These are phyloP conservation scores for Tricholoma furcatifolium DNA, from an alignment of 768 basidiomycete genomes.

Conservation along the genomic window DNA sequence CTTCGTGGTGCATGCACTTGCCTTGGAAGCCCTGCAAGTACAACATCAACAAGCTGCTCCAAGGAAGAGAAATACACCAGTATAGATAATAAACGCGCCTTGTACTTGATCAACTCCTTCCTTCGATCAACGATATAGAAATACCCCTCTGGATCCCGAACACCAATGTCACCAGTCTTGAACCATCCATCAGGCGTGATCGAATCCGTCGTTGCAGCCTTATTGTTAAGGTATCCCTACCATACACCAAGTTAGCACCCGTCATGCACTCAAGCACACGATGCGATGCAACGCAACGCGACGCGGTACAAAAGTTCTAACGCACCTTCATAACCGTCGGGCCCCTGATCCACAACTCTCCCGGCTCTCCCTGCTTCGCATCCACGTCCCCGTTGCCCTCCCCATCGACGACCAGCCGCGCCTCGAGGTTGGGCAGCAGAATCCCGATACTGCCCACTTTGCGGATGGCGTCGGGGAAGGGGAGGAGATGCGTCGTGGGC, in stretches of 20 bases:
- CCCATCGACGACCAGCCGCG: slow-evolving; percentile 65
- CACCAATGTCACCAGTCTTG: slow-evolving; percentile 84
- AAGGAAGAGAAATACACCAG: not conserved
- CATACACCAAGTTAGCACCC: not conserved
- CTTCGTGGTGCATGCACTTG: slow-evolving; percentile 19
- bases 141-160: slow-evolving; percentile 65
- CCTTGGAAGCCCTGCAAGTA: slow-evolving; percentile 70
- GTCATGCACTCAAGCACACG: not conserved
- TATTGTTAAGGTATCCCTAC: slow-evolving; percentile 77
- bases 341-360: slow-evolving; percentile 83
- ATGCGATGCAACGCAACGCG: too few species aligned
- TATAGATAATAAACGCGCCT: slow-evolving; percentile 38
- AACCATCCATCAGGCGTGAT: slow-evolving; percentile 81
- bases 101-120: slow-evolving; percentile 79
- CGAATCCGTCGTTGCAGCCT: slow-evolving; percentile 61
- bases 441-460: slow-evolving; percentile 69
- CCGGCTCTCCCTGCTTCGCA: slow-evolving; percentile 53
- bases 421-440: slow-evolving; percentile 74
- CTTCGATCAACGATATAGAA: slow-evolving; percentile 73
- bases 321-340: slow-evolving; percentile 76
- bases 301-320: not conserved
- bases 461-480: slow-evolving; percentile 35
- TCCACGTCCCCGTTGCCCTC: slow-evolving; percentile 50
- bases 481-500: slow-evolving; percentile 62
- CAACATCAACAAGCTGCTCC: not conserved